Evolutionary conservation across 495 filamentous ascomycete species (phyloP).

Genomic region (Opeltia flavorubescens): DNA sequence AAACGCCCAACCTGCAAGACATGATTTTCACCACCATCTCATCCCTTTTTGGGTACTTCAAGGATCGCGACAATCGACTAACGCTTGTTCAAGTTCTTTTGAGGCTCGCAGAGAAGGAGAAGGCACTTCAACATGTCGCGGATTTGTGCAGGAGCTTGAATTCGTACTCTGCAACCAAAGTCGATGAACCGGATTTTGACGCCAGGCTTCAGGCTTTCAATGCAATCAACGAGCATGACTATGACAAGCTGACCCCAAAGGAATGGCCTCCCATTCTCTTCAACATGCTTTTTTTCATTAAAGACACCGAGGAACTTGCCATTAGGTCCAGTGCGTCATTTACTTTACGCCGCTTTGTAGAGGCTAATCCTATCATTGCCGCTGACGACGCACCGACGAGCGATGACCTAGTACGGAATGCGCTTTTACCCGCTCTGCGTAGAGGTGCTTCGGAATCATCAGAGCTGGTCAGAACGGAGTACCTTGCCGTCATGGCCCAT

Average conservation of each 20-base stretch:
- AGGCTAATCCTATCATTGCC: conserved; percentile 28
- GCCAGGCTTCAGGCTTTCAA: conserved; percentile 65
- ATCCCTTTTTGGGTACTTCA: conserved; percentile 75
- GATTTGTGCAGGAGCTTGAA: conserved; percentile 68
- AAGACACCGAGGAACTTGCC: conserved; percentile 73
- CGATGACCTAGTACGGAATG: conserved; percentile 38
- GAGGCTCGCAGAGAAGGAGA: conserved; percentile 50
- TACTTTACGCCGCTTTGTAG: conserved; percentile 66
- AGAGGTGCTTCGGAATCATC: conserved; percentile 59
- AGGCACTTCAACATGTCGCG: conserved; percentile 47
- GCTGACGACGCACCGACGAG: conserved; percentile 26
- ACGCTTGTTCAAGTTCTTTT: conserved; percentile 56
- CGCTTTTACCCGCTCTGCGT: conserved; percentile 63
- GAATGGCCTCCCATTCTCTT: conserved; percentile 85
- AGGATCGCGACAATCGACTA: conserved; percentile 57
- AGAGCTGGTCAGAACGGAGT: conserved; percentile 73
- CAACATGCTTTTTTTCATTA: conserved; percentile 82
- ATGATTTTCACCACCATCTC: conserved; percentile 48
- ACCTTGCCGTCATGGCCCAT: conserved; percentile 60
- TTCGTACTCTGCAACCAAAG: conserved; percentile 46
- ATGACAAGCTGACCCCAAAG: conserved; percentile 43
- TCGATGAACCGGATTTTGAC: conserved; percentile 81
- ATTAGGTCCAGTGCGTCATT: conserved; percentile 76
- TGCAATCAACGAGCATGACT: conserved; percentile 40
- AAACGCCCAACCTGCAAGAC: conserved; percentile 40